Evolutionary conservation across 257 asterid genomes (phyloP).

Genomic region (Capsicum rhomboideum): DNA sequence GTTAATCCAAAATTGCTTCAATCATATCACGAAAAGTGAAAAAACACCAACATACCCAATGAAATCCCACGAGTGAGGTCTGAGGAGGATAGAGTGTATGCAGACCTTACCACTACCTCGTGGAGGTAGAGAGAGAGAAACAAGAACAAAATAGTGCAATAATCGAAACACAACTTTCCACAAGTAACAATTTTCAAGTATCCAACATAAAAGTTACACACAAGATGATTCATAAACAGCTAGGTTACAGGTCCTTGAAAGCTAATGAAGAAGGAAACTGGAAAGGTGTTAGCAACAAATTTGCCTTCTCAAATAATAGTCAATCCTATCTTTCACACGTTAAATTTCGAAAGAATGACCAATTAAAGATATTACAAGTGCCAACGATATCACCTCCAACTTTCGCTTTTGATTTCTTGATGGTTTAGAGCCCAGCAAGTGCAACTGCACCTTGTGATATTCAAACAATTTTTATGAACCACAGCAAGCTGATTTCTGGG

Average conservation of each 20-base stretch:
- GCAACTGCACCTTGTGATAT: background rate
- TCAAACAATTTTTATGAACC: background rate
- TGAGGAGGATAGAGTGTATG: too few species aligned
- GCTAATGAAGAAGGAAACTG: background rate
- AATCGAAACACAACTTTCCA: too few species aligned
- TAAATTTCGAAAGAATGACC: constrained; percentile 24
- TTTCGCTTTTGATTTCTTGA: constrained; percentile 7
- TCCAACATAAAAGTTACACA: background rate
- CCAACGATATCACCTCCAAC: constrained; percentile 14
- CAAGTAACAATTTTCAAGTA: background rate
- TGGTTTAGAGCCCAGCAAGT: background rate
- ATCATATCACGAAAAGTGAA: too few species aligned
- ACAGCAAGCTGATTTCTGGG: constrained; percentile 14
- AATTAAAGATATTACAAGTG: constrained; percentile 15
- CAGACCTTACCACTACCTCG: too few species aligned
- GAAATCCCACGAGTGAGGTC: too few species aligned
- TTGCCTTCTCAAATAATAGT: background rate
- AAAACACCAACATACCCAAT: too few species aligned
- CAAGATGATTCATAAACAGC: background rate
- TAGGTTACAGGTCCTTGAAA: background rate
- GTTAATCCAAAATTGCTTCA: background rate
- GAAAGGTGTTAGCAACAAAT: background rate
- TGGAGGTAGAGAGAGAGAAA: too few species aligned
- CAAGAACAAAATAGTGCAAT: too few species aligned
- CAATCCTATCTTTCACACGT: constrained; percentile 35